These are phyloP conservation scores for Rhizophagus prolifer DNA, from an alignment of 192 early-diverging fungal species.

Conservation along the genomic window DNA sequence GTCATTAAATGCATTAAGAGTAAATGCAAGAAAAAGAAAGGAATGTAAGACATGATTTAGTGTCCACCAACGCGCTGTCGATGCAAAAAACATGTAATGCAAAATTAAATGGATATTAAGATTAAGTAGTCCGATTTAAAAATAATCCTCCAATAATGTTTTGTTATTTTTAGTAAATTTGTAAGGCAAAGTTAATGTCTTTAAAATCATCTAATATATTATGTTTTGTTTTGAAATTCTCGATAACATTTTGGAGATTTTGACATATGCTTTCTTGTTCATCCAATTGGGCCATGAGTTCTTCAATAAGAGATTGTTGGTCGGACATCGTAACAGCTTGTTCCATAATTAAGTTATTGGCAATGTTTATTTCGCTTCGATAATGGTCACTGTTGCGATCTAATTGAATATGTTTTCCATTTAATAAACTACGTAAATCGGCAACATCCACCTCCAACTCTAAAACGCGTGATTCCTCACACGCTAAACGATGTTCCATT, in stretches of 20 bases:
- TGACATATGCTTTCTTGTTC: conserved; percentile 10
- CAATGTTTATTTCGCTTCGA: background rate
- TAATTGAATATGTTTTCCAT: background rate
- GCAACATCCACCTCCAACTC: background rate
- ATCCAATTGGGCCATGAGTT: background rate
- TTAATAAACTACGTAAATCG: background rate
- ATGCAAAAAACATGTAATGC: background rate
- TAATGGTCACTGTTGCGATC: background rate
- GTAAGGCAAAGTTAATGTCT: too few relatives aligned
- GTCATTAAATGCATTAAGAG: background rate
- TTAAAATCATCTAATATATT: background rate
- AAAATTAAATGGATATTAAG: background rate
- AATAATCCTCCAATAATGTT: background rate
- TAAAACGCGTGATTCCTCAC: conserved; percentile 14
- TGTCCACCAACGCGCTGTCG: background rate
- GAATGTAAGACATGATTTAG: background rate
- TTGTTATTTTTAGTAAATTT: background rate
- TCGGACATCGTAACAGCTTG: conserved; percentile 2
- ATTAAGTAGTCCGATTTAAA: background rate
- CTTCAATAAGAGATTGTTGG: conserved; percentile 8
- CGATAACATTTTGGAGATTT: background rate
- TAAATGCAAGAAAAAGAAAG: background rate
- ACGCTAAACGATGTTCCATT: conserved; percentile 15
- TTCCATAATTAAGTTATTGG: background rate
- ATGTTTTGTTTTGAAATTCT: background rate